phyloP scores from a whole-genome alignment of 192 early-diverging fungal species.

The Coemansia sp. region DNA sequence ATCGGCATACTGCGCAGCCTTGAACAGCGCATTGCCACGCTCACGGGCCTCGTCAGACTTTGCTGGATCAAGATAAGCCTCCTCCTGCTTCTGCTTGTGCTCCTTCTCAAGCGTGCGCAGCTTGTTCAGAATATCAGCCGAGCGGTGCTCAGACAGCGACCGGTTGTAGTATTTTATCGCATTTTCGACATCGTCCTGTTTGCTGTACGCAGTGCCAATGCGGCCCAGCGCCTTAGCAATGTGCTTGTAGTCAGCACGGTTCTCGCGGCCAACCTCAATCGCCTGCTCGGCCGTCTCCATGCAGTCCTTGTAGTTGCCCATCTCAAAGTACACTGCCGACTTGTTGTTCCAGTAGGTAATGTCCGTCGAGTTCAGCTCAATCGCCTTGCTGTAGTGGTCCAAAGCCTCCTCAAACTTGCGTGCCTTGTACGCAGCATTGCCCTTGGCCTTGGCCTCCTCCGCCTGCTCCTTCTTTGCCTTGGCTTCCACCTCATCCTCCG shows the following conservation, averaged over 20 bases:
- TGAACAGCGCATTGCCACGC: slow-evolving; percentile 90
- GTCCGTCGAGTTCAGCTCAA: slow-evolving; percentile 85
- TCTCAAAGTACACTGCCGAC: slow-evolving; percentile 93
- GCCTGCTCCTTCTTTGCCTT: slow-evolving; percentile 69
- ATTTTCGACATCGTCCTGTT: slow-evolving; percentile 72
- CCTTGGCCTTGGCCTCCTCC: slow-evolving; percentile 77
- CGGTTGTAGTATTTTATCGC: slow-evolving; percentile 92
- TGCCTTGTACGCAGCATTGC: slow-evolving; percentile 91
- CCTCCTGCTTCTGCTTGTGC: slow-evolving; percentile 75
- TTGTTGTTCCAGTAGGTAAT: slow-evolving; percentile 95
- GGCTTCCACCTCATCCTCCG: slow-evolving; percentile 60
- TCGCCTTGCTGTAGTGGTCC: slow-evolving; percentile 87
- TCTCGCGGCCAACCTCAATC: slow-evolving; percentile 86
- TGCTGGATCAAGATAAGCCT: slow-evolving; percentile 79
- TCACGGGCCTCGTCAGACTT: slow-evolving; percentile 91
- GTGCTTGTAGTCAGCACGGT: slow-evolving; percentile 90
- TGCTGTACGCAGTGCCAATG: slow-evolving; percentile 85
- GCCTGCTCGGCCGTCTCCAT: slow-evolving; percentile 92
- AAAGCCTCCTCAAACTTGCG: slow-evolving; percentile 87
- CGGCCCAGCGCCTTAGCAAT: slow-evolving; percentile 93
- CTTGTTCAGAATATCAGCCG: slow-evolving; percentile 85
- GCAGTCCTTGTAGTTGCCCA: slow-evolving; percentile 87
- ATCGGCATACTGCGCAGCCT: slow-evolving; percentile 78
- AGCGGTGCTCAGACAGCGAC: slow-evolving; percentile 94
- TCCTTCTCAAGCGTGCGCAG: slow-evolving; percentile 84